Base-by-base conservation (phyloP, 495 filamentous ascomycete species). In the Xanthoparmelia taractica region DNA sequence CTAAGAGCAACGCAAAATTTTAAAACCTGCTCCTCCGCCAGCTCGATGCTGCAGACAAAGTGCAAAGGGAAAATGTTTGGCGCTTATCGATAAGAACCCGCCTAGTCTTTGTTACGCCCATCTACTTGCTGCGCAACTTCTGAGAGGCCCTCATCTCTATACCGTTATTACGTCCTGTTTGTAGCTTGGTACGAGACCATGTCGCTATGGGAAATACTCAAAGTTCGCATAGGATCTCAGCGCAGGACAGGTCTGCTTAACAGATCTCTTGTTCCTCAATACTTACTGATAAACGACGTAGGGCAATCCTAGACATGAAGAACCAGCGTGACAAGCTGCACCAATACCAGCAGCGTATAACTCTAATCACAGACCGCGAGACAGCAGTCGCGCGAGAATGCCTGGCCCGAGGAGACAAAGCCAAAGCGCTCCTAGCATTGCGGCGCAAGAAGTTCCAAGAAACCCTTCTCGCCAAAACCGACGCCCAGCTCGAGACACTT, bases 361-460 rank as follows among this genome's bases (percentile, higher is more conserved):
- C 85, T 37, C 78, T 88, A 58, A 83, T 98, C 27, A 96, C 94
- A 17, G 76, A 85, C 71, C 84, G 85, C 59, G 95, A 98, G 74
- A 93, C 85, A 33, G 84, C 80, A 43, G 86, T 92, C 66, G 94
- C 94, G n/a, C 82, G 82, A 59, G 80, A 91, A 77, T 89, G 92
- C 73, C 84, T 98, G 12, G 75, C 79, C 1, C 78, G 80, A 45
- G 83, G 85, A 71, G 88, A 97, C 75, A 89, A 89, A 70, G 77
- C 82, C 68, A 84, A 86, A 57, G 94, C 94, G 0, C 82, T 96
- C 25, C 84, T 98, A 10, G 95, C 95, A 0, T 81, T 98, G 43
- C 90, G 94, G 52, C 85, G 91, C 59, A 96, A 96, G 75, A 98
- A 97, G 73, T 98, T 96, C 79, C 95, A 98, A 72, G 91, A 97